These are phyloP conservation scores for Scytalidium sp. DNA, from an alignment of 2,329 filamentous ascomycete species.

Conservation along the genomic window DNA sequence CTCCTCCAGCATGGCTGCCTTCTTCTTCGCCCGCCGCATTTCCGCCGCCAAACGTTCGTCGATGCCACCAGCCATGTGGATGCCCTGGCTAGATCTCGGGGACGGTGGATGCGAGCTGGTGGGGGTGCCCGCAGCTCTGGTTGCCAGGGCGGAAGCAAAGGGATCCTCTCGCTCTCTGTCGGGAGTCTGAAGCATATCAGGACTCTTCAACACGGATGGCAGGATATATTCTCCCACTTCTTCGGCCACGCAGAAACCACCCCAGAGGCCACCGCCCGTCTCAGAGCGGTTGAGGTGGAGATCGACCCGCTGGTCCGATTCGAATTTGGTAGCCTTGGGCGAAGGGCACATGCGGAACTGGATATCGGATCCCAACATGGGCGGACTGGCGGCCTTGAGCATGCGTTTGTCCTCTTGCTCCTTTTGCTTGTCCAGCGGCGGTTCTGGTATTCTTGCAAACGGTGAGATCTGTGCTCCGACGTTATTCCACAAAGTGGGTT, in stretches of 20 bases:
- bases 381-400: slow-evolving; percentile 63
- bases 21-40: slow-evolving; percentile 18
- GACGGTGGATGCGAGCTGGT: slow-evolving; percentile 9
- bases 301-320: slow-evolving; percentile 66
- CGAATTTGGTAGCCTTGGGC: slow-evolving; percentile 80
- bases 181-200: slow-evolving; percentile 34
- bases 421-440: slow-evolving; percentile 18
- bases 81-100: slow-evolving; percentile 12
- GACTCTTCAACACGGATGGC: slow-evolving; percentile 22
- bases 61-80: slow-evolving; percentile 27
- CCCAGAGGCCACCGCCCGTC: slow-evolving; percentile 71
- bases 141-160: slow-evolving; percentile 25
- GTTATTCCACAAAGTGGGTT: slow-evolving; percentile 31
- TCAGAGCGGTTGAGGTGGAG: slow-evolving; percentile 50
- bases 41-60: slow-evolving; percentile 25
- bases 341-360: slow-evolving; percentile 78
- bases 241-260: slow-evolving; percentile 59
- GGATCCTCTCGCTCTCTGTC: slow-evolving; percentile 30
- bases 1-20: slow-evolving; percentile 51
- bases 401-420: slow-evolving; percentile 44
- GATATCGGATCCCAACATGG: slow-evolving; percentile 84
- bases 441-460: slow-evolving; percentile 9
- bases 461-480: slow-evolving; percentile 23
- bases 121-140: not conserved
- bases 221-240: slow-evolving; percentile 32